Evolutionary conservation across 2,329 filamentous ascomycete species (phyloP).

Genomic region (Alternaria sp.): DNA sequence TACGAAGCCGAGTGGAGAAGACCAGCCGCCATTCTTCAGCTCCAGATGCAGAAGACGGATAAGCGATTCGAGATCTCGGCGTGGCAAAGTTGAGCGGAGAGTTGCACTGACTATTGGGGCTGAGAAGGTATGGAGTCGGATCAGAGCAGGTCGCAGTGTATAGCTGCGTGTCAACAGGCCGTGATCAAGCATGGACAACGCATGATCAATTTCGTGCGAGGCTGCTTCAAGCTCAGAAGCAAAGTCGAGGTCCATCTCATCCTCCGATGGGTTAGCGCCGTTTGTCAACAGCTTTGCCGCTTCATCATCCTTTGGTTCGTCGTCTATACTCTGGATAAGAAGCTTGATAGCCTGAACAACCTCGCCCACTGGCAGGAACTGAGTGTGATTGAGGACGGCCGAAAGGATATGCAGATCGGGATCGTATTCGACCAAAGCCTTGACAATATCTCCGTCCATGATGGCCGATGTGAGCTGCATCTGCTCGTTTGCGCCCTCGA

Average conservation of each 20-base stretch:
- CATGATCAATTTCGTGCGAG: constrained; percentile 68
- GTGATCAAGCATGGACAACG: constrained; percentile 71
- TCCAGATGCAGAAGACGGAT: constrained; percentile 77
- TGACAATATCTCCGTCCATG: constrained; percentile 68
- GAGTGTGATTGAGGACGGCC: constrained; percentile 68
- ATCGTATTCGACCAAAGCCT: constrained; percentile 70
- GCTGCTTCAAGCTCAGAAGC: constrained; percentile 51
- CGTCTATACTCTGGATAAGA: constrained; percentile 74
- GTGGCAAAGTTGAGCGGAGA: constrained; percentile 69
- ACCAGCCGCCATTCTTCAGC: constrained; percentile 79
- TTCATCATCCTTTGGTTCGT: constrained; percentile 37
- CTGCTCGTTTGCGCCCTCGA: constrained; percentile 48
- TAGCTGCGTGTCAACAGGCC: constrained; percentile 69
- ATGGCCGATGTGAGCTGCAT: constrained; percentile 57
- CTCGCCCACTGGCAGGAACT: constrained; percentile 71
- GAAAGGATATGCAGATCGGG: constrained; percentile 72
- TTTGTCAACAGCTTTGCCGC: constrained; percentile 53
- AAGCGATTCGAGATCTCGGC: constrained; percentile 73
- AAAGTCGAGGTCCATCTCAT: constrained; percentile 48
- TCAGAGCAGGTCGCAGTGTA: constrained; percentile 72
- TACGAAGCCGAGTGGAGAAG: constrained; percentile 71
- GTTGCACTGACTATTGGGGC: constrained; percentile 66
- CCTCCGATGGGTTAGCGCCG: constrained; percentile 30
- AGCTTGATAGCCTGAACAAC: constrained; percentile 71
- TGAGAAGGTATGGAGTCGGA: constrained; percentile 73